phyloP scores from a whole-genome alignment of 2,329 filamentous ascomycete species.

The Keithomyces neogunnii region DNA sequence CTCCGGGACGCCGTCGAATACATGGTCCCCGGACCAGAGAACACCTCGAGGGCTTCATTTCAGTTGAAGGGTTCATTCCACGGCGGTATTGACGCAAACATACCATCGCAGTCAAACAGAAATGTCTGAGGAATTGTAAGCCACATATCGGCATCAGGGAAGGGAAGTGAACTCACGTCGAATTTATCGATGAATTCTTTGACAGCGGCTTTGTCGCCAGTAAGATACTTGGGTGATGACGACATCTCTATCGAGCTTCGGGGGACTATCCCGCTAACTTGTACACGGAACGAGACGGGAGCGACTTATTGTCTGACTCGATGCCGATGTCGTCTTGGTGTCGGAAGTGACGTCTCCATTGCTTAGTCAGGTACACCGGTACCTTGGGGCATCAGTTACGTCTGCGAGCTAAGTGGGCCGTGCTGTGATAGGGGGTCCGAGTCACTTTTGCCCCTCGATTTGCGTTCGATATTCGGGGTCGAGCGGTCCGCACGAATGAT shows the following conservation, averaged over 20 bases:
- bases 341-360: not conserved
- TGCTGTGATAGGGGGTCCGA: not conserved
- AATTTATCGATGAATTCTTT: slow-evolving; percentile 81
- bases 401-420: not conserved
- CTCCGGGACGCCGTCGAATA: slow-evolving; percentile 79
- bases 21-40: slow-evolving; percentile 88
- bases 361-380: not conserved
- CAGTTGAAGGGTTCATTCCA: not conserved
- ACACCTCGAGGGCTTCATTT: slow-evolving; percentile 53
- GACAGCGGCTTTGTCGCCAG: slow-evolving; percentile 68
- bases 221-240: slow-evolving; percentile 54
- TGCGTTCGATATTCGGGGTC: no score
- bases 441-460: not conserved
- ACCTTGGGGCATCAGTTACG: no score
- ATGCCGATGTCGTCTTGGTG: not conserved
- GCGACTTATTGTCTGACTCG: not conserved
- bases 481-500: no score
- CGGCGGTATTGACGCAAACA: slow-evolving; percentile 13
- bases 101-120: slow-evolving; percentile 95
- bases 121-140: slow-evolving; percentile 38
- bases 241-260: slow-evolving; percentile 13
- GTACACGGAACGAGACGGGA: not conserved
- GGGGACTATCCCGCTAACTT: not conserved
- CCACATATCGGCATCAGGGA: not conserved
- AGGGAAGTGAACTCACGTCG: slow-evolving; percentile 59